Percentiles rank a stretch among this genome's conserved stretches.
phyloP scores from a whole-genome alignment of 1,284 basidiomycete genomes.

The Sutorius eximius region DNA sequence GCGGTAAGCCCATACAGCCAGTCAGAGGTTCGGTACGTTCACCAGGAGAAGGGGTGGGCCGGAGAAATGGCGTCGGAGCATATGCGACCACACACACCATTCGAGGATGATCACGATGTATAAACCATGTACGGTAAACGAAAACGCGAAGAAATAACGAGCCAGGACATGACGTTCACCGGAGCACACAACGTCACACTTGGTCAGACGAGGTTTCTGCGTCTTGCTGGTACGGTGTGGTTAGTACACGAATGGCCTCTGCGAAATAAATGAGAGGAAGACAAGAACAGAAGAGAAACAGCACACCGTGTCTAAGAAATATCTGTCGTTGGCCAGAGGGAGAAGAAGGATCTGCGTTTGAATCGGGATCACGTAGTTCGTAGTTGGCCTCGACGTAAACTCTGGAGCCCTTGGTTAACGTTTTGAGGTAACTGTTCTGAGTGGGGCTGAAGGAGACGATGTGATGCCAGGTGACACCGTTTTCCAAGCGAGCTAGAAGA shows the following conservation, averaged over 20 bases:
- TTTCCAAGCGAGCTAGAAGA: constrained; percentile 49
- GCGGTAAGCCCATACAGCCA: constrained; percentile 35
- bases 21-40: constrained; percentile 34
- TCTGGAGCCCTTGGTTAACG: constrained; percentile 62
- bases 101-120: constrained; percentile 33
- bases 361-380: constrained; percentile 70
- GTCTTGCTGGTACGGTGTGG: constrained; percentile 27
- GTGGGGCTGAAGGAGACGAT: constrained; percentile 65
- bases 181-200: constrained; percentile 7
- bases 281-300: constrained; percentile 2
- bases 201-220: constrained; percentile 27
- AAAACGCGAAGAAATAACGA: not conserved
- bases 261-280: constrained; percentile 11
- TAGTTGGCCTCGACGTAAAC: constrained; percentile 78
- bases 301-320: constrained; percentile 70
- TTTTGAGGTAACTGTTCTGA: constrained; percentile 60
- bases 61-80: constrained; percentile 30
- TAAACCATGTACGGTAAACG: constrained; percentile 24
- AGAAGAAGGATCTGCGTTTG: constrained; percentile 58
- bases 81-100: constrained; percentile 28
- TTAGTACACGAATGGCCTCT: constrained; percentile 32
- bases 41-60: constrained; percentile 33
- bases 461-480: constrained; percentile 70
- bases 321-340: constrained; percentile 75
- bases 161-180: constrained; percentile 1